Conservation (phyloP, 371 early-diverging fungal genomes). For the Rhizopus stolonifer region DNA sequence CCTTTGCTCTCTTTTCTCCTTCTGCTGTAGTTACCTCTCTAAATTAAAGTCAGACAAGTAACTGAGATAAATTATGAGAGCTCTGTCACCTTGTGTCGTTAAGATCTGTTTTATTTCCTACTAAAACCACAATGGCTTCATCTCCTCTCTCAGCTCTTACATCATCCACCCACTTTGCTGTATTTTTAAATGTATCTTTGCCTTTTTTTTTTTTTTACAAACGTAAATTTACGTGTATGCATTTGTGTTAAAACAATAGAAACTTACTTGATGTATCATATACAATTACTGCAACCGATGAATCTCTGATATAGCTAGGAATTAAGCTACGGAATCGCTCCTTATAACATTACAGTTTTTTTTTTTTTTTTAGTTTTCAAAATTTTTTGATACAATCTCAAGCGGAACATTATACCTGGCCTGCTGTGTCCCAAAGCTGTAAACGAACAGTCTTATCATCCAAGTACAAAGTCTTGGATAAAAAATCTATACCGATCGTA, state of each 20-base stretch:
- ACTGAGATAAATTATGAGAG: neutral
- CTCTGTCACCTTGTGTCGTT: slow-evolving; percentile 81
- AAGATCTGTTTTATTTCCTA: slow-evolving; percentile 99
- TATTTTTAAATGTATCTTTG: slow-evolving; percentile 90
- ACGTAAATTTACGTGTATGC: neutral
- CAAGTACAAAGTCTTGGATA: slow-evolving; percentile 98
- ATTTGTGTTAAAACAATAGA: neutral
- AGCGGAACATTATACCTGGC: slow-evolving; percentile 72
- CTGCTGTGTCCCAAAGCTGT: slow-evolving; percentile 99
- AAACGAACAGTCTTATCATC: slow-evolving; percentile 96
- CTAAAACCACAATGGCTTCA: slow-evolving; percentile 96
- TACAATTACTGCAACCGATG: slow-evolving; percentile 97
- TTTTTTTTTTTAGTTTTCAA: neutral
- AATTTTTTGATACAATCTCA: neutral
- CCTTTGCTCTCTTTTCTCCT: slow-evolving; percentile 94
- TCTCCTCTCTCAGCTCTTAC: slow-evolving; percentile 97
- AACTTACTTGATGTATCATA: slow-evolving; percentile 91
- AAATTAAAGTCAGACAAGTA: too few species aligned
- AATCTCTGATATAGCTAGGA: slow-evolving; percentile 98
- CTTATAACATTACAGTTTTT: too few species aligned
- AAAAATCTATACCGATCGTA: slow-evolving; percentile 99
- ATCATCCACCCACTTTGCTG: slow-evolving; percentile 98
- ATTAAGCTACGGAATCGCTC: slow-evolving; percentile 97
- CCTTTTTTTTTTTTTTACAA: slow-evolving; percentile 43
- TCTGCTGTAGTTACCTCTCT: slow-evolving; percentile 93